Evolutionary conservation across 768 basidiomycete genomes (phyloP).

Genomic region (Pleurotus djamor): DNA sequence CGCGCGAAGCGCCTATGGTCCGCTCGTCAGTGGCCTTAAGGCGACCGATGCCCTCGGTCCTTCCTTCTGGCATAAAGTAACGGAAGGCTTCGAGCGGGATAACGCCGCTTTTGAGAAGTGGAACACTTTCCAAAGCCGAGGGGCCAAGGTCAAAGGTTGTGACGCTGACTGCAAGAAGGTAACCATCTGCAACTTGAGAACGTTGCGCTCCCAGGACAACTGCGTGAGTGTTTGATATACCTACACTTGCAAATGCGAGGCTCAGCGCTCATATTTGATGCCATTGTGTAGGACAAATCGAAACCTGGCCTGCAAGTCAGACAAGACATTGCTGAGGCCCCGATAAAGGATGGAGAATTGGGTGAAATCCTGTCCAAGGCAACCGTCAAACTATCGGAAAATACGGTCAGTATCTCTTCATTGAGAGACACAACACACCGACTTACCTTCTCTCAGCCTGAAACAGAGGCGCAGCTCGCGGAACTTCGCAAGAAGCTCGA

Average conservation of each 20-base stretch:
- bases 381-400: neutral
- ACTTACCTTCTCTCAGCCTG: neutral
- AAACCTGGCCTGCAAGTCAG: constrained; percentile 3
- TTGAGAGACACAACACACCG: neutral
- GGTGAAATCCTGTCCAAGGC: constrained; percentile 2
- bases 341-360: neutral
- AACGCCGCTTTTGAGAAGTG: constrained; percentile 42
- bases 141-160: constrained; percentile 29
- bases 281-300: neutral
- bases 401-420: neutral
- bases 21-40: constrained; percentile 26
- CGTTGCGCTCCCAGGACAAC: constrained; percentile 37
- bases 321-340: neutral
- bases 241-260: neutral
- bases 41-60: constrained; percentile 33
- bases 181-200: constrained; percentile 43
- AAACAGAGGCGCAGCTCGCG: constrained; percentile 2
- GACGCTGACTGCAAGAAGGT: constrained; percentile 34
- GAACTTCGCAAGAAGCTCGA: neutral
- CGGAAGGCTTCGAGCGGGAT: constrained; percentile 48
- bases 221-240: constrained; percentile 26
- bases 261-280: neutral
- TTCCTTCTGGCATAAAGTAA: constrained; percentile 61
- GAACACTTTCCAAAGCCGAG: constrained; percentile 39
- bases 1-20: constrained; percentile 49